These are phyloP conservation scores for Hygrophila difformis DNA, from an alignment of 257 asterid species.

Conservation along the genomic window DNA sequence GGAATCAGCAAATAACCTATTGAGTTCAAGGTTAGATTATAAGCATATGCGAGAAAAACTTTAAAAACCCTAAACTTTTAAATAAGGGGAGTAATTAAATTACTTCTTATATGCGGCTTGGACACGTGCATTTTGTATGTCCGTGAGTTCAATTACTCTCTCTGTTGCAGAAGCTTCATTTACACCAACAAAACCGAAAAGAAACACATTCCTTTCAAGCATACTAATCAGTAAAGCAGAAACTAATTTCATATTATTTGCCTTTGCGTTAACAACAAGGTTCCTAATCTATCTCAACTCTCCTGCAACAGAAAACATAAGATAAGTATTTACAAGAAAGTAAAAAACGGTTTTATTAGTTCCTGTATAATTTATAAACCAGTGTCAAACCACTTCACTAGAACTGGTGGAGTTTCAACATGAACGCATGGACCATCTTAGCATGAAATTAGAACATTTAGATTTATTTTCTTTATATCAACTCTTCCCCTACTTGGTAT, in stretches of 20 bases:
- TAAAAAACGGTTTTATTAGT: not conserved
- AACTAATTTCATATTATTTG: conserved; percentile 33
- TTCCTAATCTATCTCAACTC: conserved; percentile 52
- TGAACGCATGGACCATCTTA: too few species aligned
- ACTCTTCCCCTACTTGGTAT: too few species aligned
- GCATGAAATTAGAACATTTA: too few species aligned
- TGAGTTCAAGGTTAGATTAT: conserved; percentile 17
- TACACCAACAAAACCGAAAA: conserved; percentile 62
- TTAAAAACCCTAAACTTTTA: too few species aligned
- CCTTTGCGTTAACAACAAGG: conserved; percentile 50
- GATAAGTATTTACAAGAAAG: conserved; percentile 3
- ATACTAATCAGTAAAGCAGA: conserved; percentile 52
- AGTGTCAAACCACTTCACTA: too few species aligned
- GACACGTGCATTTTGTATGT: conserved; percentile 50
- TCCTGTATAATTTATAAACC: too few species aligned
- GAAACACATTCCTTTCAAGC: conserved; percentile 65
- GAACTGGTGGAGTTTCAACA: not conserved
- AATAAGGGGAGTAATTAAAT: conserved; percentile 8
- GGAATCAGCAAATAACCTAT: conserved; percentile 58
- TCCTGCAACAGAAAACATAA: conserved; percentile 26
- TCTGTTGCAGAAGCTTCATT: conserved; percentile 55
- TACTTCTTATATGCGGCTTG: conserved; percentile 62
- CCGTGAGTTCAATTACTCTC: conserved; percentile 60
- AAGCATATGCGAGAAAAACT: too few species aligned
- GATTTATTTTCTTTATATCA: too few species aligned